Evolutionary conservation across 441 rosid genomes (phyloP).

Genomic region (Pelargonium exstipulatum): DNA sequence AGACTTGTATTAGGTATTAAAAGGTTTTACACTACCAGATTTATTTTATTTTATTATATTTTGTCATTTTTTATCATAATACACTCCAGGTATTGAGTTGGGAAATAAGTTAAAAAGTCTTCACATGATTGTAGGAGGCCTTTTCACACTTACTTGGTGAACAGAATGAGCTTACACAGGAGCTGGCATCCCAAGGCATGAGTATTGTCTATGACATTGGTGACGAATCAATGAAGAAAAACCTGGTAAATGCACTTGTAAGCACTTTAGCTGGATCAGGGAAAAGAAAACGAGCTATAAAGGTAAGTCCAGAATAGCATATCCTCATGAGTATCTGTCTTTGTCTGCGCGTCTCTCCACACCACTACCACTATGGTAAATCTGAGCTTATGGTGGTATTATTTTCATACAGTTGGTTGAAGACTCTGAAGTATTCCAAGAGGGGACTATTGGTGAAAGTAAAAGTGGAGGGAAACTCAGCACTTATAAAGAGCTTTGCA

Average conservation of each 20-base stretch:
- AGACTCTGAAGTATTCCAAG: conserved; percentile 95
- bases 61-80: background rate
- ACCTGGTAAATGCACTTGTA: conserved; percentile 86
- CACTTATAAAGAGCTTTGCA: conserved; percentile 96
- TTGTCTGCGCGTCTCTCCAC: background rate
- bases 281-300: conserved; percentile 90
- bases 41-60: background rate
- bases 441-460: conserved; percentile 84
- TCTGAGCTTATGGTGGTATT: conserved; percentile 21
- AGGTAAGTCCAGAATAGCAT: conserved; percentile 44
- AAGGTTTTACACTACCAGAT: background rate
- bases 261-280: conserved; percentile 87
- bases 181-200: conserved; percentile 98
- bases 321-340: conserved; percentile 20
- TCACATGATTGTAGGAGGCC: conserved; percentile 66
- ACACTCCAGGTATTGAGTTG: background rate
- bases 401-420: conserved; percentile 59
- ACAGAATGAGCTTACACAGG: conserved; percentile 96
- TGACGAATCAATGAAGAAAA: conserved; percentile 79
- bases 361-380: conserved; percentile 12
- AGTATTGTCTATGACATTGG: conserved; percentile 97
- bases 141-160: conserved; percentile 91
- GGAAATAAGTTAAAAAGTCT: conserved; percentile 14
- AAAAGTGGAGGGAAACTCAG: conserved; percentile 85
- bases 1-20: conserved; percentile 1